A percentile compares a stretch with the other conserved stretches of the same genome.
phyloP scores from a whole-genome alignment of 129 eudicot genomes.

The Cynara cardunculus region DNA sequence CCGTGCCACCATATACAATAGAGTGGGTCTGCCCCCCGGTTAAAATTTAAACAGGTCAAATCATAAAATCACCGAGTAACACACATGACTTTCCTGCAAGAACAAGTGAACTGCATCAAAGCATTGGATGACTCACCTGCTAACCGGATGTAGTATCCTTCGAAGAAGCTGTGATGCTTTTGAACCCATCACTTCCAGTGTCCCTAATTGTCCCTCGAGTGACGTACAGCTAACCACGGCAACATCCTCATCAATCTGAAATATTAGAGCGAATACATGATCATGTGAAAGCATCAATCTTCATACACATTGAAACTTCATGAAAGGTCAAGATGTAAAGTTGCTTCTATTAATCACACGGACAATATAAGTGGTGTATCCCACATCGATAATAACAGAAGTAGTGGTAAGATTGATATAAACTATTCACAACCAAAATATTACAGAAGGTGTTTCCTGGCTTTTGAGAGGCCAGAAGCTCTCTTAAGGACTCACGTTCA shows the following conservation, averaged over 20 bases:
- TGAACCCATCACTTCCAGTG: constrained; percentile 79
- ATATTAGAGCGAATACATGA: background rate
- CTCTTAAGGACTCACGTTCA: no score
- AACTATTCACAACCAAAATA: background rate
- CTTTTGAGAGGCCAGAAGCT: background rate
- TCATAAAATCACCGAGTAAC: no score
- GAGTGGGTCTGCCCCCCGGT: no score
- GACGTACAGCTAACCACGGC: constrained; percentile 50
- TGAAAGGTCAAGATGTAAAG: background rate
- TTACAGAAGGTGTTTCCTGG: background rate
- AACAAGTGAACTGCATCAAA: background rate
- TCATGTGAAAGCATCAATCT: constrained; percentile 1
- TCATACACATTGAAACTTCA: background rate
- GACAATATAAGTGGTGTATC: background rate
- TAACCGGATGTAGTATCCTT: constrained; percentile 60
- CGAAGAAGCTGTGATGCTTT: constrained; percentile 62
- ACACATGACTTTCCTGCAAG: no score
- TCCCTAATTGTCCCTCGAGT: constrained; percentile 71
- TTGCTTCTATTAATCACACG: background rate
- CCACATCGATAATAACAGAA: background rate
- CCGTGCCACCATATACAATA: no score
- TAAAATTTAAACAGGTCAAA: no score
- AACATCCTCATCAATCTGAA: constrained; percentile 47
- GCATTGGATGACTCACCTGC: constrained; percentile 33
- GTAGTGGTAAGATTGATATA: background rate